Conservation (phyloP, 208 protist genomes). For the Trichomonas tenax region DNA sequence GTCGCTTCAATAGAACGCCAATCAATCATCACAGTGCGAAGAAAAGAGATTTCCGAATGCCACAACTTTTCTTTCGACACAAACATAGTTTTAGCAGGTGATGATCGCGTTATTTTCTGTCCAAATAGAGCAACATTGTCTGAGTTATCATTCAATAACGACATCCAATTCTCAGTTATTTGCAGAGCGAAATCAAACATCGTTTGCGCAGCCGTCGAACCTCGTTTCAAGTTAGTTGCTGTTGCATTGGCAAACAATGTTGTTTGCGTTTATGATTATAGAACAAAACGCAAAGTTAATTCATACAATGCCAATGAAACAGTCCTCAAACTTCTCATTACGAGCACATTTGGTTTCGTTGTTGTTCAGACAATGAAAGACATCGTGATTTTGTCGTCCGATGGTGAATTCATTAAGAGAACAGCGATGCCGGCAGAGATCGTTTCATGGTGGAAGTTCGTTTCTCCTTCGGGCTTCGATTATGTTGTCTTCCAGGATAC, state of each 20-base stretch:
- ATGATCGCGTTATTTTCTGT: background rate
- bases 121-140: background rate
- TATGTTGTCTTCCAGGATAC: background rate
- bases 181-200: background rate
- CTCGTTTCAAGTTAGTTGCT: background rate
- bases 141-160: background rate
- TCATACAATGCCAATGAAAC: background rate
- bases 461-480: background rate
- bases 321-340: background rate
- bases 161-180: background rate
- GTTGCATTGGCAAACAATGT: background rate
- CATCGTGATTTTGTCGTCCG: background rate
- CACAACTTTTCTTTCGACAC: background rate
- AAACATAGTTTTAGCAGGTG: background rate
- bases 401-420: background rate
- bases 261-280: background rate
- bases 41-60: background rate
- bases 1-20: background rate
- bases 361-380: background rate
- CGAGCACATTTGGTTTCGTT: background rate
- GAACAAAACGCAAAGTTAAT: background rate
- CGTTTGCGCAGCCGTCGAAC: background rate
- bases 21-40: background rate
- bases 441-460: background rate
- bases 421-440: background rate